Evolutionary conservation across 257 asterid species (phyloP).

Genomic region (Solanum infundibuliforme): DNA sequence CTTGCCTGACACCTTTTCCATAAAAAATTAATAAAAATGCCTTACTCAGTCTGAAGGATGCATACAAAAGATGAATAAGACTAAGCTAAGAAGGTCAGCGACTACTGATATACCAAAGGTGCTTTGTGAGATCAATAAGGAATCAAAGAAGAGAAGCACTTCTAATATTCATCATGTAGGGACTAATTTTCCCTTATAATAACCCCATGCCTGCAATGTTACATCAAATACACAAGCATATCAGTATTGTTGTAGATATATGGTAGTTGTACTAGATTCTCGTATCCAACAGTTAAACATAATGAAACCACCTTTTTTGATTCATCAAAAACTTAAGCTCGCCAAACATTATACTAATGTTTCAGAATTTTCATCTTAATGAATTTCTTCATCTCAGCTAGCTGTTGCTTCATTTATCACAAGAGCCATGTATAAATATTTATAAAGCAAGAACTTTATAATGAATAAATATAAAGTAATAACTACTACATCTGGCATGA

Average conservation of each 20-base stretch:
- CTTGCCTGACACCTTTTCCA: not conserved
- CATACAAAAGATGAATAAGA: not conserved
- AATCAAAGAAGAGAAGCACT: not conserved
- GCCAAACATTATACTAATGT: not conserved
- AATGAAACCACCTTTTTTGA: not conserved
- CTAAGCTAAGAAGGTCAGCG: not conserved
- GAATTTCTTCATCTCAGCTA: not conserved
- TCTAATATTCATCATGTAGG: not conserved
- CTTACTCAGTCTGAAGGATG: not conserved
- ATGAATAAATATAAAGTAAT: not conserved
- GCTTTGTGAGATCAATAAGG: not conserved
- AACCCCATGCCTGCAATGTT: not conserved
- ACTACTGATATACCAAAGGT: not conserved
- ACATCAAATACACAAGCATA: not conserved
- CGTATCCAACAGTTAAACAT: not conserved
- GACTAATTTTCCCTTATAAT: not conserved
- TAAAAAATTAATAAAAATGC: not conserved
- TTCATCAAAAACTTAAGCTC: not conserved
- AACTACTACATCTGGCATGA: not conserved
- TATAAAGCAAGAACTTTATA: not conserved
- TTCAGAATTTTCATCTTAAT: not conserved
- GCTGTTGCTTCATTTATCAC: not conserved
- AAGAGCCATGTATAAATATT: too few species aligned
- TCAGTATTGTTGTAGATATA: not conserved
- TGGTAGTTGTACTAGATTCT: not conserved